Evolutionary conservation across 2,329 filamentous ascomycete species (phyloP).

Genomic region (Sporothrix dimorphospora): DNA sequence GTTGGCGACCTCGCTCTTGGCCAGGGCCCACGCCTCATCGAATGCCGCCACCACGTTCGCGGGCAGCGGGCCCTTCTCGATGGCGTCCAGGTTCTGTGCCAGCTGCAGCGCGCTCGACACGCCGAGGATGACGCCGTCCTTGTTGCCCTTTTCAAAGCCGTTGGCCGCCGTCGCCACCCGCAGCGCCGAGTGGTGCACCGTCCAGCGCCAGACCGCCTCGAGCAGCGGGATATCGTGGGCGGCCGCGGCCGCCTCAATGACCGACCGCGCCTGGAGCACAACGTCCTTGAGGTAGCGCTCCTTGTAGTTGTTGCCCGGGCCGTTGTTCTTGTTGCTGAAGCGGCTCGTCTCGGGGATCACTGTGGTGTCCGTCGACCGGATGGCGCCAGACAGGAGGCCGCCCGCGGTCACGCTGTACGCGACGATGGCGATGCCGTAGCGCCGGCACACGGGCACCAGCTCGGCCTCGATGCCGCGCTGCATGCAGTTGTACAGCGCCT

Average conservation of each 20-base stretch:
- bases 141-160: background rate
- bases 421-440: background rate
- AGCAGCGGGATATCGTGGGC: background rate
- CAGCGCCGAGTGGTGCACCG: background rate
- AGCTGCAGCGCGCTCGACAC: background rate
- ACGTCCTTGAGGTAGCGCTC: background rate
- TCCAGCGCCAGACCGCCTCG: background rate
- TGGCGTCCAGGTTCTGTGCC: background rate
- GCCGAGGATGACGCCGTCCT: background rate
- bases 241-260: background rate
- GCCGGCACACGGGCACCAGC: background rate
- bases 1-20: background rate
- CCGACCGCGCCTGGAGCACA: background rate
- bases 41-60: background rate
- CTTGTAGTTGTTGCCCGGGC: background rate
- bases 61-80: background rate
- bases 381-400: background rate
- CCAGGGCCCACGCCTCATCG: background rate
- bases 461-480: background rate
- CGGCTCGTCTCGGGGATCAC: background rate
- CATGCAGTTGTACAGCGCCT: constrained; percentile 3
- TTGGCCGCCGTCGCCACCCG: background rate
- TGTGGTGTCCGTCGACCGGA: background rate
- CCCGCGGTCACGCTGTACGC: constrained; percentile 4
- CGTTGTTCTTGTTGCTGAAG: background rate